These are phyloP conservation scores for Cunninghamia lanceolata DNA, from an alignment of 75 land plant genomes.

Conservation along the genomic window DNA sequence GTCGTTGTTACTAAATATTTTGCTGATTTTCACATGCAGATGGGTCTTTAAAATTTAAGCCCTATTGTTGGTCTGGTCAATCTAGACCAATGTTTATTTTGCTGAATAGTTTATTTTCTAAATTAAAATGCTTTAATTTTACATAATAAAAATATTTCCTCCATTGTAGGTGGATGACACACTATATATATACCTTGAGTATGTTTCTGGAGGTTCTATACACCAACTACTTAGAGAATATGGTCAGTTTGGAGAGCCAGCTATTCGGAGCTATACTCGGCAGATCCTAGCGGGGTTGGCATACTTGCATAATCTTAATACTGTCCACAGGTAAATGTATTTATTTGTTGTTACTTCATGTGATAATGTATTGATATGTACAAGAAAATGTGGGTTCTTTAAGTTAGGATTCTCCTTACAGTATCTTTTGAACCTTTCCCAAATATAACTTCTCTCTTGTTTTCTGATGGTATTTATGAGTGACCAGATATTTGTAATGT, in stretches of 20 bases:
- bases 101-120: not conserved
- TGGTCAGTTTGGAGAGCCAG: slow-evolving; percentile 86
- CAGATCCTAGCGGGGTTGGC: slow-evolving; percentile 90
- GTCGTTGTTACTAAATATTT: not conserved
- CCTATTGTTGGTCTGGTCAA: not conserved
- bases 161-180: slow-evolving; percentile 57
- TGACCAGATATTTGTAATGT: not conserved
- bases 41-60: not conserved
- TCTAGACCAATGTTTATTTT: not conserved
- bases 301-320: slow-evolving; percentile 77
- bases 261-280: slow-evolving; percentile 73
- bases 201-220: slow-evolving; percentile 93
- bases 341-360: not conserved
- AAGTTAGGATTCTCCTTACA: not conserved
- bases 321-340: slow-evolving; percentile 79
- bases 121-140: not conserved
- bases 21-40: not conserved
- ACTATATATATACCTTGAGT: slow-evolving; percentile 88
- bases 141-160: not conserved
- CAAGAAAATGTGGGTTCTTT: not conserved
- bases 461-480: not conserved
- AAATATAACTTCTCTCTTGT: not conserved
- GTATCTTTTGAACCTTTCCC: not conserved
- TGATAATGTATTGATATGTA: not conserved
- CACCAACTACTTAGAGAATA: slow-evolving; percentile 88